A percentile compares a stretch with the other conserved stretches of the same genome.
phyloP scores from a whole-genome alignment of 75 land plant species.

The Larix kaempferi region DNA sequence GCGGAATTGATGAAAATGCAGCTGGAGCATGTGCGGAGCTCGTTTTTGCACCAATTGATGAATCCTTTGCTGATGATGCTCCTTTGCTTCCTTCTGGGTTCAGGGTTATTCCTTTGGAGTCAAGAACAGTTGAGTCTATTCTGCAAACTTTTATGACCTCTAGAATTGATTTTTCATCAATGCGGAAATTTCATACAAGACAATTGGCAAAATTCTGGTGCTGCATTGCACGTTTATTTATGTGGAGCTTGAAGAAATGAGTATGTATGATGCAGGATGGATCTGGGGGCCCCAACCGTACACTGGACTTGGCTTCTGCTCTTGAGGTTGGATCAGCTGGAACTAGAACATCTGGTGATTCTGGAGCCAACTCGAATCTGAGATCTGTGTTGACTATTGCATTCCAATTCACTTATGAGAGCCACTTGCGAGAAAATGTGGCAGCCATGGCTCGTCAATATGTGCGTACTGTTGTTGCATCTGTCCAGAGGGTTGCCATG shows the following conservation, averaged over 20 bases:
- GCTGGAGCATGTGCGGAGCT: conserved; percentile 87
- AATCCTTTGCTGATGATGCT: conserved; percentile 81
- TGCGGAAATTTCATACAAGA: background rate
- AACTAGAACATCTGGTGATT: conserved; percentile 21
- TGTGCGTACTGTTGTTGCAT: conserved; percentile 63
- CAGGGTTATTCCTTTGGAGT: conserved; percentile 76
- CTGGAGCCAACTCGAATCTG: conserved; percentile 16
- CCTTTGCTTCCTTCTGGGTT: conserved; percentile 87
- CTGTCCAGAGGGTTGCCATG: conserved; percentile 85
- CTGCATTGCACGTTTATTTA: too few relatives aligned
- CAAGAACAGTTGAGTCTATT: conserved; percentile 48
- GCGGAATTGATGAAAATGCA: conserved; percentile 76
- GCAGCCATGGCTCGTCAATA: conserved; percentile 70
- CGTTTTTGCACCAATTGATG: conserved; percentile 91
- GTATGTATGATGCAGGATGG: conserved; percentile 7
- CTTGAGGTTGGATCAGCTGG: conserved; percentile 66
- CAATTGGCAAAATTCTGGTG: too few relatives aligned
- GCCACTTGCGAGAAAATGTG: conserved; percentile 61
- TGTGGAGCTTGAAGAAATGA: background rate
- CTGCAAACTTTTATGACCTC: background rate
- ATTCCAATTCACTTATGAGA: conserved; percentile 77
- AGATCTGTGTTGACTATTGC: conserved; percentile 82
- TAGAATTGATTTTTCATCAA: background rate
- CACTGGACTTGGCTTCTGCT: conserved; percentile 76
- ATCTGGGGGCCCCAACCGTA: conserved; percentile 28